A percentile compares a stretch with the other conserved stretches of the same genome.
Evolutionary conservation across 805 yeast species (phyloP).

Genomic region (Yarrowia hollandica): DNA sequence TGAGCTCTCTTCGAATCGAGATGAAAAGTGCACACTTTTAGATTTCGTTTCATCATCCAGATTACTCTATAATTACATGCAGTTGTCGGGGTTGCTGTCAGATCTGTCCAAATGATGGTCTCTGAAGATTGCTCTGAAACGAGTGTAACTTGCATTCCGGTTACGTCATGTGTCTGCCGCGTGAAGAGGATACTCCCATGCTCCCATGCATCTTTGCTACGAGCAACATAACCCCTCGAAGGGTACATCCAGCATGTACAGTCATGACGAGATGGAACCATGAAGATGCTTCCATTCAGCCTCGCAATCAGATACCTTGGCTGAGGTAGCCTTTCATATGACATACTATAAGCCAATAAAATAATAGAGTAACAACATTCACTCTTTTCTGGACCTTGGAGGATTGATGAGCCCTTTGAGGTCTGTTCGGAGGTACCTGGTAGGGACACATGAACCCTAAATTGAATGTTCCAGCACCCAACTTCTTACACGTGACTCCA

Average conservation of each 20-base stretch:
- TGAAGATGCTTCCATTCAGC: no score
- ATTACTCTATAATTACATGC: slow-evolving; percentile 1
- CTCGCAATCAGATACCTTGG: not conserved
- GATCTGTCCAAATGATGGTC: not conserved
- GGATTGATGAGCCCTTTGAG: no score
- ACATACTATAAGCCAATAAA: not conserved
- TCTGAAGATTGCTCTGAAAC: not conserved
- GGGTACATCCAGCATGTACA: no score
- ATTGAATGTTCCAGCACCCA: not conserved
- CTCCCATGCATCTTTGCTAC: slow-evolving; percentile 4
- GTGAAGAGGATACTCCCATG: not conserved
- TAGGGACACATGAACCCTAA: not conserved
- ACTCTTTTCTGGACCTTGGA: no score
- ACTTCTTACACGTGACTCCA: slow-evolving; percentile 20
- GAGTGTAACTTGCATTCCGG: not conserved
- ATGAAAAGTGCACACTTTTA: not conserved
- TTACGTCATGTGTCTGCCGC: not conserved
- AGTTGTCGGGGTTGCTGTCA: not conserved
- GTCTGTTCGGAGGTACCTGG: no score
- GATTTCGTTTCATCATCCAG: slow-evolving; percentile 5
- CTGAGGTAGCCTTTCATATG: not conserved
- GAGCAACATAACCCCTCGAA: not conserved
- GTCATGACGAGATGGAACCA: no score
- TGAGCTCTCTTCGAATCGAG: no score
- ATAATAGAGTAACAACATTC: not conserved